These are phyloP conservation scores for Tylopilus sp. DNA, from an alignment of 768 basidiomycete genomes.

Conservation along the genomic window DNA sequence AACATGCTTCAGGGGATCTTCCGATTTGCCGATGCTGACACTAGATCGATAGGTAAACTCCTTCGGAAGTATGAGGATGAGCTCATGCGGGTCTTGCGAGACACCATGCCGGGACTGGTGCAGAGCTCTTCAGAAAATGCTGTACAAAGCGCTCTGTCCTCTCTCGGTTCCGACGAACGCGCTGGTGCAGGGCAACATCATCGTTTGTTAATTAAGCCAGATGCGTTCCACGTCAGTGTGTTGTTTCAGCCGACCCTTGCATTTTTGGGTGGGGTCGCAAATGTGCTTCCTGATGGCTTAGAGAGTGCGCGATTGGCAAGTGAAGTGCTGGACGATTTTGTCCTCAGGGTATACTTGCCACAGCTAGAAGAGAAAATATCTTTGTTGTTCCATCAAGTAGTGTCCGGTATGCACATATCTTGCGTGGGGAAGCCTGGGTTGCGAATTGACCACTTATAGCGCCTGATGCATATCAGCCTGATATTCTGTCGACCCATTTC, in stretches of 20 bases:
- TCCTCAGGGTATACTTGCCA: slow-evolving; percentile 87
- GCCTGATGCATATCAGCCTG: slow-evolving; percentile 84
- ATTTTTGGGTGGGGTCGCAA: slow-evolving; percentile 72
- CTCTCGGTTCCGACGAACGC: slow-evolving; percentile 69
- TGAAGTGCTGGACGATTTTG: slow-evolving; percentile 85
- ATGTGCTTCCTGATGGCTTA: slow-evolving; percentile 67
- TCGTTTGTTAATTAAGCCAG: slow-evolving; percentile 79
- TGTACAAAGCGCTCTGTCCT: slow-evolving; percentile 56
- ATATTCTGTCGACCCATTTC: slow-evolving; percentile 60
- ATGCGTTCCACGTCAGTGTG: slow-evolving; percentile 91
- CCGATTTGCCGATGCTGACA: slow-evolving; percentile 88
- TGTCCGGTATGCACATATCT: slow-evolving; percentile 54
- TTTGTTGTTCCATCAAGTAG: slow-evolving; percentile 79
- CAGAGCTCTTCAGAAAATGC: slow-evolving; percentile 61
- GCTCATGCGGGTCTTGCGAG: slow-evolving; percentile 75
- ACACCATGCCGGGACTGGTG: slow-evolving; percentile 93
- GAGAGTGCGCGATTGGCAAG: slow-evolving; percentile 66
- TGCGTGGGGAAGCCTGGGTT: neutral
- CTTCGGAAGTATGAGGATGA: slow-evolving; percentile 82
- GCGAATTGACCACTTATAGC: slow-evolving; percentile 38
- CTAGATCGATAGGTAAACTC: slow-evolving; percentile 61
- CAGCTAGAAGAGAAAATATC: slow-evolving; percentile 95
- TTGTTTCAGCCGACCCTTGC: slow-evolving; percentile 92
- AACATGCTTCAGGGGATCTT: slow-evolving; percentile 63
- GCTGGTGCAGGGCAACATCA: slow-evolving; percentile 76